Evolutionary conservation across 2,329 filamentous ascomycete genomes (phyloP).

Genomic region (Beauveria australis): DNA sequence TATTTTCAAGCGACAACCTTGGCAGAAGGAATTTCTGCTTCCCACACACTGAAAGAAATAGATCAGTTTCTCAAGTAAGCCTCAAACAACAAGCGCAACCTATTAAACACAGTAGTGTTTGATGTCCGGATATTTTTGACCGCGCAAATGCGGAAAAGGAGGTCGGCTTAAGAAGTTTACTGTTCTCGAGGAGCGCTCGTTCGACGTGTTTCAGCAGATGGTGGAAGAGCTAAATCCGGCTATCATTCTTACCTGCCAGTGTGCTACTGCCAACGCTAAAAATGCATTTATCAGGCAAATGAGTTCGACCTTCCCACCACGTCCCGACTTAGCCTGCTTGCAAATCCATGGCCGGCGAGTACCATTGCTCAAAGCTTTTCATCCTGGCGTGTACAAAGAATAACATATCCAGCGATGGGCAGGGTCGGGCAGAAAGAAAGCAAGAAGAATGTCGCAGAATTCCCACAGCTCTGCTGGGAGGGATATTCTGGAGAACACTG

Average conservation of each 20-base stretch:
- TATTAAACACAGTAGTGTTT: not conserved
- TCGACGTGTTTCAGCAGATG: conserved; percentile 1
- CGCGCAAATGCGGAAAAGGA: not conserved
- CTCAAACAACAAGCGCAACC: not conserved
- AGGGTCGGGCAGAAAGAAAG: not conserved
- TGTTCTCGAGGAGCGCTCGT: not conserved
- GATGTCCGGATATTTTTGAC: not conserved
- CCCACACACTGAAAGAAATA: not conserved
- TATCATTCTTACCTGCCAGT: conserved; percentile 2
- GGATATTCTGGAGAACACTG: not conserved
- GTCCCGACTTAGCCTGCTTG: not conserved
- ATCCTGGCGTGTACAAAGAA: conserved; percentile 2
- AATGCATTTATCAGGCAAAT: not conserved
- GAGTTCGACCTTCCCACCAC: not conserved
- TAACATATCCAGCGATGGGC: not conserved
- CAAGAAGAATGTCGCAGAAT: not conserved
- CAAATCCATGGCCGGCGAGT: not conserved
- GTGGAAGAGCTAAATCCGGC: not conserved
- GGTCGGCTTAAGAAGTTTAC: not conserved
- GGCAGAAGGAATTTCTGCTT: not conserved
- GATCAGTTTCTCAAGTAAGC: not conserved
- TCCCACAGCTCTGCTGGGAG: not conserved
- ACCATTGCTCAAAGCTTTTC: not conserved
- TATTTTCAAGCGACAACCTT: conserved; percentile 1
- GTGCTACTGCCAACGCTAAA: not conserved